phyloP scores from a whole-genome alignment of 1,284 basidiomycete genomes.

The Ceratobasidium papillatum region DNA sequence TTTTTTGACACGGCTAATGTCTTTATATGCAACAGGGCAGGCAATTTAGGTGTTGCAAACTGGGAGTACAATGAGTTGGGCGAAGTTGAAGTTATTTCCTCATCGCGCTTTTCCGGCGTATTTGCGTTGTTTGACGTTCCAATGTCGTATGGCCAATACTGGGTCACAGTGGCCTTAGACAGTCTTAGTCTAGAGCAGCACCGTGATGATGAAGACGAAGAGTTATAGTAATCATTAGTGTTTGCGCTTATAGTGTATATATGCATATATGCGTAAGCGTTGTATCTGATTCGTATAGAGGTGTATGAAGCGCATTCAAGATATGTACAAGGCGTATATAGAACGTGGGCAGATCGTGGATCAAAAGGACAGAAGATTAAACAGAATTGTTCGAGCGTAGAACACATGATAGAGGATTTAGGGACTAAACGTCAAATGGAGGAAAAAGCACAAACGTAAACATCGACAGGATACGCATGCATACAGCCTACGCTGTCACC shows the following conservation, averaged over 20 bases:
- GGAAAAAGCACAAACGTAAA: too few species aligned
- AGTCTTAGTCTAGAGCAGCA: neutral
- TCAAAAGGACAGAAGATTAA: neutral
- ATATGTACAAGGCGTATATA: too few species aligned
- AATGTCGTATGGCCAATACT: neutral
- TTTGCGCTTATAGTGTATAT: neutral
- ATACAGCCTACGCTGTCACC: too few species aligned
- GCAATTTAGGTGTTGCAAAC: neutral
- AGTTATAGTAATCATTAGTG: too few species aligned
- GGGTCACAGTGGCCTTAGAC: conserved; percentile 10
- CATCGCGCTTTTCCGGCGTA: neutral
- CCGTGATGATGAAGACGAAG: neutral
- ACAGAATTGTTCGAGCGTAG: neutral
- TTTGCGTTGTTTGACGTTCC: conserved; percentile 11
- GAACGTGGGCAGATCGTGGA: neutral
- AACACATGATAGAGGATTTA: neutral
- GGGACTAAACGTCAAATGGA: too few species aligned
- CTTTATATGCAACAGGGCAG: too few species aligned
- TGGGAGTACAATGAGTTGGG: neutral
- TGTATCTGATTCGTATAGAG: neutral
- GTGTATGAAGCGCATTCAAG: neutral
- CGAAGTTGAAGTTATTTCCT: neutral
- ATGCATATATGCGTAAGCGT: neutral
- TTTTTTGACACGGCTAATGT: too few species aligned
- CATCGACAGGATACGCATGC: too few species aligned